Base-by-base conservation (phyloP, 2,329 filamentous ascomycete genomes). In the Xylariaceae sp. region DNA sequence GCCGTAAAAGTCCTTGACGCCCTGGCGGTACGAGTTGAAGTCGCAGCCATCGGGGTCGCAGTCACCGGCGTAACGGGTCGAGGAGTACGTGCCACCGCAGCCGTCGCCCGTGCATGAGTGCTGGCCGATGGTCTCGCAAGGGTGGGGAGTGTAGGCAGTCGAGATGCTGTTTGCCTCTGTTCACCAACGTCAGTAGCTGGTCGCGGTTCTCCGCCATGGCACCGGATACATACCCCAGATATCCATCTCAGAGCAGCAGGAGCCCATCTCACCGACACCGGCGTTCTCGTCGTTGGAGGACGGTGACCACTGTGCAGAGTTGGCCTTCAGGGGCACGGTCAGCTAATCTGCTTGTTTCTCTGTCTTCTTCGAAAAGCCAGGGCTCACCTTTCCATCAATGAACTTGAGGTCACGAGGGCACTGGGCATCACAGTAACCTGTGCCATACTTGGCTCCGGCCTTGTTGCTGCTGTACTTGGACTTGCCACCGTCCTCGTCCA, bases 21-120 rank as follows among this genome's bases (percentile, higher is more conserved):
- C 79, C 67, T 78, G 72, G 55, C 79, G 77, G 73, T 73, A 83
- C 24, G 73, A 65, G 69, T 81, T 81, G 70, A 77, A 81, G 57
- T 82, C 79, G 52, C 79, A 83, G 38, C 79, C 79, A 50, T 81
- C 76, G 47, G 76, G 74, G 60, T 83, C 79, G 62, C 79, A 83
- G 41, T 73, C 62, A 42, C 78, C 77, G 18, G 58, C 62, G 56
- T 81, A 81, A 48, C 78, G 76, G 50, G 69, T 63, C 38, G 55
- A 49, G 8, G 62, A 64, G 47, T 68, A 72, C n/a, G 66, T 64
- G 41, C 69, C 75, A 43, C 74, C 73, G 50, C 71, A 76, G 16
- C 47, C 47, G 43, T 67, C 61, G 24, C 62, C 63, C 2, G 55
- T 55, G 66, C 76, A 81, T 41, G 68, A 64, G 44, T 62, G 60